A percentile compares a stretch with the other conserved stretches of the same genome.
Evolutionary conservation across 164 flowering plant genomes (phyloP).

Genomic region (Paratinospora sagittata): DNA sequence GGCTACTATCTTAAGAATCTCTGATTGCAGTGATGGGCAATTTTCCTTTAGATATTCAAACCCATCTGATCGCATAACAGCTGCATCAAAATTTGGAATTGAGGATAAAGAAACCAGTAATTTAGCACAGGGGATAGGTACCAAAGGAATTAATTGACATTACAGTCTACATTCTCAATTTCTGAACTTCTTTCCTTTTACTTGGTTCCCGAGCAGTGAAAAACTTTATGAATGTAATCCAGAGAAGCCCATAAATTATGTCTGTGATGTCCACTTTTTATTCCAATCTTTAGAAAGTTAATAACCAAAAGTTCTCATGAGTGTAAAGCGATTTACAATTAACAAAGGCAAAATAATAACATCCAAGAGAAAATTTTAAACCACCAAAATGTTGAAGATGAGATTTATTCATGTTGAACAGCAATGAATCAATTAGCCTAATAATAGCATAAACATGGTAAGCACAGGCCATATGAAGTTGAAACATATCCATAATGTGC

Average conservation of each 20-base stretch:
- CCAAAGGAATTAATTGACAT: constrained; percentile 15
- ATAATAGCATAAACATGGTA: too few species aligned
- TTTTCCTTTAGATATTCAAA: constrained; percentile 63
- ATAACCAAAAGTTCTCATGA: too few species aligned
- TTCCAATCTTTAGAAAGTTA: too few species aligned
- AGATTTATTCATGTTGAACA: too few species aligned
- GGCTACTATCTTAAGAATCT: constrained; percentile 68
- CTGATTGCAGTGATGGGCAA: constrained; percentile 62
- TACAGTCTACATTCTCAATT: constrained; percentile 23
- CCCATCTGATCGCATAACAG: constrained; percentile 75
- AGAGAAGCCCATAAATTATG: constrained; percentile 7
- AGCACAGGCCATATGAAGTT: too few species aligned
- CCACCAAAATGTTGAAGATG: too few species aligned
- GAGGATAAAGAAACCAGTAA: constrained; percentile 11
- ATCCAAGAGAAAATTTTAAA: too few species aligned
- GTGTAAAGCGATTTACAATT: too few species aligned
- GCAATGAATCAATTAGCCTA: too few species aligned
- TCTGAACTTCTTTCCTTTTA: constrained; percentile 1
- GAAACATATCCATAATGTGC: too few species aligned
- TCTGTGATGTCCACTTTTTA: background rate
- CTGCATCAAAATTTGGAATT: constrained; percentile 33
- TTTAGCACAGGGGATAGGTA: constrained; percentile 8
- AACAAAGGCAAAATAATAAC: too few species aligned
- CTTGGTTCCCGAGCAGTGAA: constrained; percentile 18
- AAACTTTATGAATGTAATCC: constrained; percentile 14